phyloP scores from a whole-genome alignment of 148 eudicot genomes.

The Cornus suecica region DNA sequence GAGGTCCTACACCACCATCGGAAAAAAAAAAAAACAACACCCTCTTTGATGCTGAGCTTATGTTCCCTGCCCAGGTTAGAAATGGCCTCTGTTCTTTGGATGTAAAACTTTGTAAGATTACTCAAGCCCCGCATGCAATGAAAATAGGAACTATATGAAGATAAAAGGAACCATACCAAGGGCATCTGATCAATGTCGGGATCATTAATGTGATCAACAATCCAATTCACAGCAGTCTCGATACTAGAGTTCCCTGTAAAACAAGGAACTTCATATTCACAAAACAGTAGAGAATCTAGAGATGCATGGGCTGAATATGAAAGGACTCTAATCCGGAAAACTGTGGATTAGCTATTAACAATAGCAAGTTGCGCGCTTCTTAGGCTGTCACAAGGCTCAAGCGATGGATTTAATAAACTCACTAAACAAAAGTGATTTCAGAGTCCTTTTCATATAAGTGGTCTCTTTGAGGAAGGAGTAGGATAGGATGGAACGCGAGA shows the following conservation, averaged over 20 bases:
- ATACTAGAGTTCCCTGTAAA: slow-evolving; percentile 60
- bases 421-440: no score
- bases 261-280: slow-evolving; percentile 4
- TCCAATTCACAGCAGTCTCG: slow-evolving; percentile 76
- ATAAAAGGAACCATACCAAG: slow-evolving; percentile 37
- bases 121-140: not conserved
- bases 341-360: not conserved
- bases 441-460: no score
- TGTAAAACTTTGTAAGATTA: not conserved
- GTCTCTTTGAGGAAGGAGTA: no score
- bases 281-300: not conserved
- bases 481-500: no score
- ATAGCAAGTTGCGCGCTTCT: not conserved
- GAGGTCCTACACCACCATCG: no score
- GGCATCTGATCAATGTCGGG: slow-evolving; percentile 64
- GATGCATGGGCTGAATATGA: no score
- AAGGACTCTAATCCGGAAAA: not conserved
- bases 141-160: slow-evolving; percentile 4
- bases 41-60: no score
- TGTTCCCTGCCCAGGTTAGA: no score
- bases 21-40: no score
- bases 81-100: no score
- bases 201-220: slow-evolving; percentile 76
- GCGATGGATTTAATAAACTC: not conserved
- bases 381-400: not conserved